Evolutionary conservation across 2,329 filamentous ascomycete species (phyloP).

Genomic region (Colletotrichum sp.): DNA sequence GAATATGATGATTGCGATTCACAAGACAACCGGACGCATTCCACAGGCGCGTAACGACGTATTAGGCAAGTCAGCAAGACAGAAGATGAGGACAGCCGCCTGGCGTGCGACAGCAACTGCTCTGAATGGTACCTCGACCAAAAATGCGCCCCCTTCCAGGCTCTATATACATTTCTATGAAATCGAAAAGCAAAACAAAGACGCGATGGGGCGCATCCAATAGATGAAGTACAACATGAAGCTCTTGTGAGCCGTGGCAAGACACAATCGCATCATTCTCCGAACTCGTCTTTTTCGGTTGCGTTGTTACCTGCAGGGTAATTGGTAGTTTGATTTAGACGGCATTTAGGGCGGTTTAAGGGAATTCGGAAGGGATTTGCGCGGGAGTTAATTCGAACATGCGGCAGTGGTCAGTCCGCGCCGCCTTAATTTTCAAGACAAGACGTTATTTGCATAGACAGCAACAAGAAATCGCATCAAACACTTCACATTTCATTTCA

Average conservation of each 20-base stretch:
- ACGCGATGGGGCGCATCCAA: no score
- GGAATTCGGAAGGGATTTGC: not conserved
- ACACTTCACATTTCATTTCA: not conserved
- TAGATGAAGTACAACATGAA: no score
- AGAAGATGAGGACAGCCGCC: no score
- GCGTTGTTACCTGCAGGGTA: not conserved
- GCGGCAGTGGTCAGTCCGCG: not conserved
- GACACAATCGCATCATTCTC: not conserved
- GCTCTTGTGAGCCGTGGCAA: not conserved
- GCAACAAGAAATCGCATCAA: not conserved
- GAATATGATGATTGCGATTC: not conserved
- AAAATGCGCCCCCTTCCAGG: no score
- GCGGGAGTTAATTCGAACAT: not conserved
- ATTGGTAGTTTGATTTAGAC: not conserved
- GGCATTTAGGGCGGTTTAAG: not conserved
- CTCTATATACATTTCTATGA: no score
- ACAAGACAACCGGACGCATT: not conserved
- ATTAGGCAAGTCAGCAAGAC: not conserved
- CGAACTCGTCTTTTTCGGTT: not conserved
- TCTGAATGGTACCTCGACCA: no score
- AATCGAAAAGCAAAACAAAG: no score
- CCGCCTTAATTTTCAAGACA: not conserved
- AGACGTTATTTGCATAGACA: not conserved
- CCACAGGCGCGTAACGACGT: not conserved
- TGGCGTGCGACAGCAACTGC: no score